Percentiles rank a stretch among this genome's conserved stretches.
These are phyloP conservation scores for Alternaria burnsii DNA, from an alignment of 2,329 filamentous ascomycete genomes.

Conservation along the genomic window DNA sequence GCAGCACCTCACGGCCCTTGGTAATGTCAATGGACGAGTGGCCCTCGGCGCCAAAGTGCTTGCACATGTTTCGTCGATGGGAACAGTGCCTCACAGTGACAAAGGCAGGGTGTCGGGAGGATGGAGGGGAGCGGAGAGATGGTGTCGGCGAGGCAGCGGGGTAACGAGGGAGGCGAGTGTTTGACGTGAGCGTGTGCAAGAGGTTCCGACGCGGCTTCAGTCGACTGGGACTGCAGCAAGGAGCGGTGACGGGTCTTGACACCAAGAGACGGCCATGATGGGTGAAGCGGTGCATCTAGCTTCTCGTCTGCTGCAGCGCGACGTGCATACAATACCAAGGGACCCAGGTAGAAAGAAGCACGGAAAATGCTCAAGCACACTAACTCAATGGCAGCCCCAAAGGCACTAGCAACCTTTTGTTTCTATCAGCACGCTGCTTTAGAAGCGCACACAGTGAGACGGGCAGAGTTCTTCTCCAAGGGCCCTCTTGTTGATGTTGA, in stretches of 20 bases:
- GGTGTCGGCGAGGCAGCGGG: conserved; percentile 32
- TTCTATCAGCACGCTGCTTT: neutral
- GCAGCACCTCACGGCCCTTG: conserved; percentile 82
- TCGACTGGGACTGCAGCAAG: conserved; percentile 25
- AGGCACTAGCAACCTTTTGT: neutral
- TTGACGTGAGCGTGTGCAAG: conserved; percentile 32
- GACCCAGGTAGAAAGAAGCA: conserved; percentile 13
- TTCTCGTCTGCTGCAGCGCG: conserved; percentile 23
- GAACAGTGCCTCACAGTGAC: conserved; percentile 69
- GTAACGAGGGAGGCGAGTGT: conserved; percentile 40
- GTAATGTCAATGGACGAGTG: conserved; percentile 67
- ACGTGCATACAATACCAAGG: conserved; percentile 1
- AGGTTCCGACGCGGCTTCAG: conserved; percentile 33
- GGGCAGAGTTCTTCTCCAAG: neutral
- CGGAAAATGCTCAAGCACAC: neutral
- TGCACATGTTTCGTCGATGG: conserved; percentile 79
- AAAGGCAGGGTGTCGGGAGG: conserved; percentile 29
- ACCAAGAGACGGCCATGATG: conserved; percentile 34
- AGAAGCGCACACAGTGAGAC: neutral
- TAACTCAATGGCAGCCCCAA: neutral
- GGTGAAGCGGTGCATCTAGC: conserved; percentile 48
- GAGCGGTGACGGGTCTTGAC: conserved; percentile 30
- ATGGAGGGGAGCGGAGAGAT: conserved; percentile 25
- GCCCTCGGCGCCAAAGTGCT: conserved; percentile 64
- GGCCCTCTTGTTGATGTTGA: neutral